Evolutionary conservation across 805 yeast genomes (phyloP), one percentile per base, ranked within the genome.

Genomic region (Candida montana): DNA sequence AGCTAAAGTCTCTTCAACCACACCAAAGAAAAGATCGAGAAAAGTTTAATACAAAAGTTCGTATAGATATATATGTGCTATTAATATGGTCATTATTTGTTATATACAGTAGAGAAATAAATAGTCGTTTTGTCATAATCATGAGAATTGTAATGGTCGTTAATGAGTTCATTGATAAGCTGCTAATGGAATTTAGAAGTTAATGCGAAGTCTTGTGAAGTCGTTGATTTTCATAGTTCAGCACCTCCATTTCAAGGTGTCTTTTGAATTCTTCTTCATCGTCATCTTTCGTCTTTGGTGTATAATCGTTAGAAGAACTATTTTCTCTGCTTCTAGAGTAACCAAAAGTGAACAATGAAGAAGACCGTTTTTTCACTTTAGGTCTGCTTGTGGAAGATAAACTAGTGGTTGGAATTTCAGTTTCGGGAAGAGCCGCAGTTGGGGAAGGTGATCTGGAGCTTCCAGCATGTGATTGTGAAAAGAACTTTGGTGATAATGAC

Each of bases 231-330:
- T 55, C 59, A 33, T 52, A 55, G 18, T 32, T 37, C 23, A 45
- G 37, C 41, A 53, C 49, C 40, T 55, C 59, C 24, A 45, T n/a
- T 19, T 49, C 52, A 24, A 53, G 16, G 18, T 47, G 53, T 19
- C 35, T 45, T 23, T 45, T 49, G 38, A 55, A 55, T 42, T 55
- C 57, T 27, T 47, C 45, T 4, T 49, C 43, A 36, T 54, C 57
- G 13, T 52, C 51, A 19, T 55, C 57, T 6, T 10, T 15, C 8
- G 26, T 31, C 9, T 21, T 21, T 21, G 24, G 24, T 21, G 24
- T 21, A 9, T 21, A 21, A 21, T 21, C 9, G 9, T 21, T 21
- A 9, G 24, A 7, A 6, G 24, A 6, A 9, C 6, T 18, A 13
- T 20, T 30, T 24, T 33, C 20, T 31, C 30, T 13, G 17, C 18